phyloP scores from a whole-genome alignment of 1,284 basidiomycete species.

The Ceratorhiza oryzae-sativae region DNA sequence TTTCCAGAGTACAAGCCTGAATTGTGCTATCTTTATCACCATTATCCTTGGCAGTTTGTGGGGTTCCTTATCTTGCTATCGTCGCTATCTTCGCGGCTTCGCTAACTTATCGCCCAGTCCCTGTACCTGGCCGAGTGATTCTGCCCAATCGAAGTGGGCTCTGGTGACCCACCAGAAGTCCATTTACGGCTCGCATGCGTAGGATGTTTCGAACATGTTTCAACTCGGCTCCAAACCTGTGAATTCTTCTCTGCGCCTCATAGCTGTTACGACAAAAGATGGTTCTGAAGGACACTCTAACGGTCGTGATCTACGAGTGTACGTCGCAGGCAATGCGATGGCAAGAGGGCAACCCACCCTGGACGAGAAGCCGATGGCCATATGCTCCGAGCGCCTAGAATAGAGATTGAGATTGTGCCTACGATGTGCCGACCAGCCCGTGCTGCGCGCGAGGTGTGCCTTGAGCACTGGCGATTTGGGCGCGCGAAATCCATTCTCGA shows the following conservation, averaged over 20 bases:
- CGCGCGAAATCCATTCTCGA: constrained; percentile 4
- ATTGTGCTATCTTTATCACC: neutral
- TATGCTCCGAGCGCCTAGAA: neutral
- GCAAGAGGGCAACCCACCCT: neutral
- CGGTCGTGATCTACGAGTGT: neutral
- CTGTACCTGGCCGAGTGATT: neutral
- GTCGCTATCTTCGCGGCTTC: neutral
- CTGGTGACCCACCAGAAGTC: neutral
- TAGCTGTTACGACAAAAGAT: too few species aligned
- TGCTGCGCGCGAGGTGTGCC: neutral
- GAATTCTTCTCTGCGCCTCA: neutral
- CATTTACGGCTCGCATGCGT: neutral
- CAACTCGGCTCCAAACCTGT: neutral
- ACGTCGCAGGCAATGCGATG: neutral
- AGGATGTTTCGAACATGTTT: constrained; percentile 6
- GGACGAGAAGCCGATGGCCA: neutral
- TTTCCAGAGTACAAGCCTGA: neutral
- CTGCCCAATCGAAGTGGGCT: neutral
- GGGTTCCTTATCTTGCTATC: neutral
- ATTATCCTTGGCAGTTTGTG: neutral
- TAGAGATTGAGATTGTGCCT: neutral
- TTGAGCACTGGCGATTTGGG: neutral
- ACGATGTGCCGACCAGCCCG: neutral
- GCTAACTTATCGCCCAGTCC: neutral
- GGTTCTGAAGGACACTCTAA: too few species aligned